A percentile compares a stretch with the other conserved stretches of the same genome.
Conservation (phyloP, 192 early-diverging fungal species). For the Glomus cerebriforme region DNA sequence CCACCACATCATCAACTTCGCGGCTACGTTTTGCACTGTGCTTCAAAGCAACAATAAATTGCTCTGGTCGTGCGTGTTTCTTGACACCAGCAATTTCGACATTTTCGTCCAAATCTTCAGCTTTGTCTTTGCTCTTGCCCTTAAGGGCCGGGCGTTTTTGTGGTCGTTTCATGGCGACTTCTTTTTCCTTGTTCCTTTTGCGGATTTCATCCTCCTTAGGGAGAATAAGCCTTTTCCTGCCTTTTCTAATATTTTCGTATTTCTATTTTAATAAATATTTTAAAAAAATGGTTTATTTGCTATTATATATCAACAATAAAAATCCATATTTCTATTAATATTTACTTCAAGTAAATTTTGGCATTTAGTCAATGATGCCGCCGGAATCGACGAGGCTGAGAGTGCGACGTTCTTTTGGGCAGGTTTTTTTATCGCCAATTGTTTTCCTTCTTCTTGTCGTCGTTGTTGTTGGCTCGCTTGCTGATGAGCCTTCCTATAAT, state of each 20-base stretch:
- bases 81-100: neutral
- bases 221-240: neutral
- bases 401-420: neutral
- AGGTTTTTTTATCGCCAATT: neutral
- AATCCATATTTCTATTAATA: neutral
- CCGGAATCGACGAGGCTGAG: too few species aligned
- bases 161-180: neutral
- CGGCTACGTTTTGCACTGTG: neutral
- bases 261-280: neutral
- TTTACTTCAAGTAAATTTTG: neutral
- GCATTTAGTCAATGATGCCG: too few species aligned
- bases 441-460: too few species aligned
- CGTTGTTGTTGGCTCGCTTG: too few species aligned
- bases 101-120: neutral
- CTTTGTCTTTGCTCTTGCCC: neutral
- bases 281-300: neutral
- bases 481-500: neutral
- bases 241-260: neutral
- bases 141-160: neutral
- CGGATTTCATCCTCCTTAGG: neutral
- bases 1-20: neutral
- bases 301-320: neutral
- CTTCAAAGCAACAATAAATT: neutral
- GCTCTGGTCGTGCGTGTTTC: neutral
- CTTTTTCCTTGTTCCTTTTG: neutral